Base-by-base conservation (phyloP, 495 filamentous ascomycete genomes). In the Saxophila tyrrhenica region DNA sequence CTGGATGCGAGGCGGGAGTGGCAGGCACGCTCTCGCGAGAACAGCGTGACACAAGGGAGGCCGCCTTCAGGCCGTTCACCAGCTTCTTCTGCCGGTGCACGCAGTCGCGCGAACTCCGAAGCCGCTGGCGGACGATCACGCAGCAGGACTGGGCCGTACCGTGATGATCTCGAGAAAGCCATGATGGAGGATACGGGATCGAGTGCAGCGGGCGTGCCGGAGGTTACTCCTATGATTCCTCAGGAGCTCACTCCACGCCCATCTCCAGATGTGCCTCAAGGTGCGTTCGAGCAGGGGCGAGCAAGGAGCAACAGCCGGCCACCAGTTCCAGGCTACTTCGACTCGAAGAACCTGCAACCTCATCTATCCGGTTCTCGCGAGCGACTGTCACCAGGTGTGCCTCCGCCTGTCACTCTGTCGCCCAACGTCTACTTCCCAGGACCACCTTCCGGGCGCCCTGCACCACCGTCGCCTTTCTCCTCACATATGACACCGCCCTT, bases 121-220 rank as follows among this genome's bases (percentile, higher is more conserved):
- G 38, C 62, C 2, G 70, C 70, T 5, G 59, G 60, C 25, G 64
- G 65, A 23, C 62, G 68, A 7, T 65, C 69, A 1, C 59, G 63
- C 39, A 71, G 68, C 58, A 61, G 64, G 9, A 58, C 62, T 25
- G 62, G 65, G 3, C 62, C 56, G n/a, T 71, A 71, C 45, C 65
- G 65, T 16, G 68, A 72, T 52, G 69, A 71, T 50, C 54, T 69
- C 13, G 67, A 68, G 46, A 67, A 67, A 52, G 66, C 65, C 11
- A 69, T 69, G 67, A 51, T 54, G 15, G 66, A 65, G 50, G 68
- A 67, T n/a, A 63, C 56, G 8, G 60, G 61, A 0, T 62, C 61
- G 24, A 59, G 54, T 25, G 42, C 48, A 2, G 56, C 55, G 5
- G 48, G 21, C 9, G 38, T 48, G 2, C 53, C 58, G 13, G 57